phyloP scores from a whole-genome alignment of 495 filamentous ascomycete genomes.

The Amphirosellinia nigrospora region DNA sequence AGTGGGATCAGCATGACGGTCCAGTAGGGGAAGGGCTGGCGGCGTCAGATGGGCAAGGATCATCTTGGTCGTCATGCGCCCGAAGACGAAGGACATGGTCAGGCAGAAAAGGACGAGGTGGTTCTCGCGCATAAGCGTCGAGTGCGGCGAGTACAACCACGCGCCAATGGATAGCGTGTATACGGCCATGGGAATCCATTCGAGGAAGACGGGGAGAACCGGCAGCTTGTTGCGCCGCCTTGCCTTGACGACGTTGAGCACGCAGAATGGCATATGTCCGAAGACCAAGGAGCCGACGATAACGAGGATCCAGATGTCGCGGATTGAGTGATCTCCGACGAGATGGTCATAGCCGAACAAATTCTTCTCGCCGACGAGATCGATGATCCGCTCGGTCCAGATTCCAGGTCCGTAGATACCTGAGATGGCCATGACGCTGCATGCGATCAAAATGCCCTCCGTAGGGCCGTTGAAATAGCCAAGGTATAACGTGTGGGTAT shows the following conservation, averaged over 20 bases:
- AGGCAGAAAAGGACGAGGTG: constrained; percentile 90
- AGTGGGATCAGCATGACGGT: constrained; percentile 88
- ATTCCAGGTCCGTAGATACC: constrained; percentile 88
- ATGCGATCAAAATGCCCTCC: constrained; percentile 90
- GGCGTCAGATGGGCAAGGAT: constrained; percentile 93
- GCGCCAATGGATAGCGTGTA: constrained; percentile 74
- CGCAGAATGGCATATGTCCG: constrained; percentile 80
- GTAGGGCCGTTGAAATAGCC: constrained; percentile 98
- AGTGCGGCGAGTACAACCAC: constrained; percentile 90
- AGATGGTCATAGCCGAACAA: constrained; percentile 56
- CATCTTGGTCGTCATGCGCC: constrained; percentile 99
- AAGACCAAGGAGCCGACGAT: constrained; percentile 74
- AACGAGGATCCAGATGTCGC: constrained; percentile 86
- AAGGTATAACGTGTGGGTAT: constrained; percentile 96
- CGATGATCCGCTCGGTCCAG: constrained; percentile 76
- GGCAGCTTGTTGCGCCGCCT: constrained; percentile 75
- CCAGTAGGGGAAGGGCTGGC: constrained; percentile 96
- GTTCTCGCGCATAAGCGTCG: constrained; percentile 77
- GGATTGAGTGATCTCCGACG: constrained; percentile 71
- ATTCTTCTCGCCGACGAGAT: constrained; percentile 63
- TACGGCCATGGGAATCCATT: constrained; percentile 90
- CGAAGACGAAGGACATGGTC: constrained; percentile 94
- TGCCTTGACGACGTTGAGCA: constrained; percentile 81
- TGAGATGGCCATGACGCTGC: constrained; percentile 80
- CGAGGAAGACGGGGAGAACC: constrained; percentile 83